These are phyloP conservation scores for Penicillium frequentans DNA, from an alignment of 2,329 filamentous ascomycete genomes.

Conservation along the genomic window DNA sequence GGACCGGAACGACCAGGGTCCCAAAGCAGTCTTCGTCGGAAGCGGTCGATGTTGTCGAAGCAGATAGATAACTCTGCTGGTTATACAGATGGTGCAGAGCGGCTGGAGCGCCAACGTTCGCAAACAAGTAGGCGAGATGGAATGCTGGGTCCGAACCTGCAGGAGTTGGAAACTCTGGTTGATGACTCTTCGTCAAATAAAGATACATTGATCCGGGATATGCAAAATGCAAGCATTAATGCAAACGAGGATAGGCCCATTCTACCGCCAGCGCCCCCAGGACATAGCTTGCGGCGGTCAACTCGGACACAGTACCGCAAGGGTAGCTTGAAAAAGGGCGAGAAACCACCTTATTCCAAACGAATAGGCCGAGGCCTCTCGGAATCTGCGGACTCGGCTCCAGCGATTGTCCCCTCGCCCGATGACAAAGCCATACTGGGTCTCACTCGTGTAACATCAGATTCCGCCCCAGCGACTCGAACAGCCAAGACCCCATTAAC, in stretches of 20 bases:
- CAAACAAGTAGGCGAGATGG: slow-evolving; percentile 49
- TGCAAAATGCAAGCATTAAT: slow-evolving; percentile 44
- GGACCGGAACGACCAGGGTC: slow-evolving; percentile 55
- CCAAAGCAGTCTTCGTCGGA: slow-evolving; percentile 67
- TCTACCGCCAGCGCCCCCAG: slow-evolving; percentile 70
- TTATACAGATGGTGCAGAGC: slow-evolving; percentile 82
- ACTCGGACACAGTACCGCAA: slow-evolving; percentile 90
- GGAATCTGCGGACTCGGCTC: slow-evolving; percentile 60
- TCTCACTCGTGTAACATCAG: slow-evolving; percentile 37
- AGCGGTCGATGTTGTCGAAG: slow-evolving; percentile 92
- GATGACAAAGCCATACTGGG: slow-evolving; percentile 36
- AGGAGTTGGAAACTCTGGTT: slow-evolving; percentile 75
- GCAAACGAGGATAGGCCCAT: slow-evolving; percentile 77
- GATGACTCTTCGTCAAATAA: slow-evolving; percentile 70
- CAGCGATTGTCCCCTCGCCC: slow-evolving; percentile 32
- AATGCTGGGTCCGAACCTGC: slow-evolving; percentile 62
- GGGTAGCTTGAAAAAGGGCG: slow-evolving; percentile 78
- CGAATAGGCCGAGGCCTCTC: slow-evolving; percentile 61
- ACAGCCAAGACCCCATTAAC: slow-evolving; percentile 49
- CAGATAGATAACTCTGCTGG: slow-evolving; percentile 78
- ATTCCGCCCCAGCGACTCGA: slow-evolving; percentile 30
- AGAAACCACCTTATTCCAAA: slow-evolving; percentile 73
- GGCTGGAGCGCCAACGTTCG: slow-evolving; percentile 72
- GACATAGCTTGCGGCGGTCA: slow-evolving; percentile 80
- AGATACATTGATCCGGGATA: slow-evolving; percentile 53